A percentile compares a stretch with the other conserved stretches of the same genome.
Evolutionary conservation across 2,329 filamentous ascomycete species (phyloP).

Genomic region (Cephalotrichum gorgonifer): DNA sequence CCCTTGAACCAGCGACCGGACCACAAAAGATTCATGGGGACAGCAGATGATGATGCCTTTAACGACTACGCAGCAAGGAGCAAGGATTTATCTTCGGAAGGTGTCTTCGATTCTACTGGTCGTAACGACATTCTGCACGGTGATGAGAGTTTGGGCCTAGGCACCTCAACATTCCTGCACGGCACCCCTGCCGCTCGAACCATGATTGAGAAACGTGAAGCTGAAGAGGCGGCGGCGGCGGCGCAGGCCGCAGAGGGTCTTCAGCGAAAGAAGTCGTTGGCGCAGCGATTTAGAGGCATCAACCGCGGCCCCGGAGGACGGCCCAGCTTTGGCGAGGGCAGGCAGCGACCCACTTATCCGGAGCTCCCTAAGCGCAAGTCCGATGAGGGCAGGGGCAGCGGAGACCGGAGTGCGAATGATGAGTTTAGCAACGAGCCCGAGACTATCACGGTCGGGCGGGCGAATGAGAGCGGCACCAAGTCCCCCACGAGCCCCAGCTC

Average conservation of each 20-base stretch:
- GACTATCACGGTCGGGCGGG: constrained; percentile 32
- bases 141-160: constrained; percentile 71
- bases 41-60: constrained; percentile 73
- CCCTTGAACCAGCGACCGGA: constrained; percentile 75
- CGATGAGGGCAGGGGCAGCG: constrained; percentile 6
- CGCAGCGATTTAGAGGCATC: constrained; percentile 81
- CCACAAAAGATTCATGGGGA: constrained; percentile 78
- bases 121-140: constrained; percentile 70
- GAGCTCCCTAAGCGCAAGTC: constrained; percentile 13
- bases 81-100: constrained; percentile 6
- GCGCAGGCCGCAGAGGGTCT: constrained; percentile 51
- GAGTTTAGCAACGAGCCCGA: constrained; percentile 58
- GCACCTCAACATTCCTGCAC: constrained; percentile 91
- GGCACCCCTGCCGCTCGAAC: constrained; percentile 78
- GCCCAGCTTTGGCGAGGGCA: constrained; percentile 28
- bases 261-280: constrained; percentile 87
- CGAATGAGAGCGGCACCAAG: constrained; percentile 20
- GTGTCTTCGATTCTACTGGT: constrained; percentile 57
- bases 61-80: constrained; percentile 55
- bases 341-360: constrained; percentile 29
- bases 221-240: constrained; percentile 53
- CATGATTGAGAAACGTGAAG: constrained; percentile 67
- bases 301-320: constrained; percentile 50
- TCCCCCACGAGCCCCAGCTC: constrained; percentile 50
- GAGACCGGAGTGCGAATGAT: not conserved